Base-by-base conservation (phyloP, 768 basidiomycete genomes). In the Mycena filopes region DNA sequence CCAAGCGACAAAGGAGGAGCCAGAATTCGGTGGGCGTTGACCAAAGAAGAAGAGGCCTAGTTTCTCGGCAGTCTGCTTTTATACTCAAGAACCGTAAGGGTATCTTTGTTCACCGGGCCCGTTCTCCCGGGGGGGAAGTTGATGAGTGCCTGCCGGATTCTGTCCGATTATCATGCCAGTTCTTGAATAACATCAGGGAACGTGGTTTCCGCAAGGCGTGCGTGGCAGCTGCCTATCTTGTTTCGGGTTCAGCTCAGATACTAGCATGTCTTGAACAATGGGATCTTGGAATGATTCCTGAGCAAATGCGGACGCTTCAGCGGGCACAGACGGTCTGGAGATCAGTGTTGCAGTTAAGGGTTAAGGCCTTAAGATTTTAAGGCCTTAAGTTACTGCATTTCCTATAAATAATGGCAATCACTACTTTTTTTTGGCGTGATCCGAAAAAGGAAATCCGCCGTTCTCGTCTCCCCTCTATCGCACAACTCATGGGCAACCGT, bases 31-130 rank as follows among this genome's bases (percentile, higher is more conserved):
- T 45, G 68, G 60, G 60, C 26, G 60, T 59, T 13, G 64, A 60
- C 68, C 64, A 65, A 69, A 69, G 68, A 65, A 69, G 67, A 68
- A 69, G 40, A 69, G 56, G 26, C 33, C 42, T 61, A 66, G 45
- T 57, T 69, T 51, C n/a, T 59, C 60, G 60, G 25, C 38, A 25
- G 51, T 47, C 26, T 40, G 60, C 48, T 58, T 66, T 69, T 69
- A 69, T 69, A 69, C 49, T 62, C 28, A 26, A 42, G 50, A 51
- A 65, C 63, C 58, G 25, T n/a, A 65, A 65, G 46, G 61, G 31
- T 55, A 58, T 47, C 63, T 69, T 66, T 66, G 64, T 62, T 48
- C 40, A 46, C 64, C 64, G 64, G 64, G 21, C 49, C 59, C 31
- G 18, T 41, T 23, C 63, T 55, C 33, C 68, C 68, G 68, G 60